Evolutionary conservation across 1,284 basidiomycete species (phyloP), one percentile per base, ranked within the genome.

Genomic region (Gymnopus androsaceus): DNA sequence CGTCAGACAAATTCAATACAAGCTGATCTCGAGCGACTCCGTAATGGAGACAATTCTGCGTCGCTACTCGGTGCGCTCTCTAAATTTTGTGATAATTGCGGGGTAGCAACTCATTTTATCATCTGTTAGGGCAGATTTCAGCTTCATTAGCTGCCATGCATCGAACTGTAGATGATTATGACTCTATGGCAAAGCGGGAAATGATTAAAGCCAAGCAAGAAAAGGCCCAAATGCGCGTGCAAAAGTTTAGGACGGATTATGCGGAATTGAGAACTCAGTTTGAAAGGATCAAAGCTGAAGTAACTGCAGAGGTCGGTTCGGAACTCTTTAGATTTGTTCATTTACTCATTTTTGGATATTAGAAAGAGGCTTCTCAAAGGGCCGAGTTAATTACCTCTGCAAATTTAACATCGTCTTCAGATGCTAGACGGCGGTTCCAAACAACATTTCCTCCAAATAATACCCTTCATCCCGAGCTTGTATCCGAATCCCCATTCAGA

Each of bases 151-250:
- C 92, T n/a, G 94, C 93, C 1, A 88, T 98, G 79, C 87, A 92
- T 54, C 78, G 95, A 55, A 93, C 95, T 54, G 87, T 97, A 61
- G 94, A 97, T 64, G 95, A 98, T 67, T 98, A 96, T 67, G 95
- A 97, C 67, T 89, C 91, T 11, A 94, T 98, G 92, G 92, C 92
- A 0, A 91, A 89, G 75, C 82, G 94, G 61, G 95, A 98, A 71
- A 93, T 97, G 66, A 91, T 96, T 52, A 93, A 92, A 63, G 87
- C 90, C 38, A 96, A 96, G 73, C 86, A 94, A 69, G 94, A 96
- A 76, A 98, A 98, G 74, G 95, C 94, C 0, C 81, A 90, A 68
- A 88, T 91, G 93, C 88, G 90, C 31, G 85, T 92, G 3, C 87
- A 91, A 69, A 93, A 92, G 70, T 93, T 93, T 64, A 80, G 88